Base-by-base conservation (phyloP, 768 basidiomycete species). In the Rhodotorula toruloides region DNA sequence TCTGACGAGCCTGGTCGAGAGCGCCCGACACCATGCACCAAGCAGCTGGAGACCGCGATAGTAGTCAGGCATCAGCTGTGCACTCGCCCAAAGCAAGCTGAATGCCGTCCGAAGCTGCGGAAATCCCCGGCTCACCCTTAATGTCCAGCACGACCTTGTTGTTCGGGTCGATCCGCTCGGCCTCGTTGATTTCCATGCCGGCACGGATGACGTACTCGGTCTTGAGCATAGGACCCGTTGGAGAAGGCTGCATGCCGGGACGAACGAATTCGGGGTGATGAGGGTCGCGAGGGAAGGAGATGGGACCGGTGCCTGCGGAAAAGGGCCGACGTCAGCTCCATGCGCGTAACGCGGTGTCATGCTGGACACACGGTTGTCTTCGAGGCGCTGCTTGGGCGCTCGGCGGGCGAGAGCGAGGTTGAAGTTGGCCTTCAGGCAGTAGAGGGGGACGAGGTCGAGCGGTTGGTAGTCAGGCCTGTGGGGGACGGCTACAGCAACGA, bases 381-480 rank as follows among this genome's bases (percentile, higher is more conserved):
- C 74, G 3, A 94, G 77, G 31, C 88, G 81, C 4, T 87, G 74
- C 74, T 93, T 96, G 1, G 94, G 94, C 17, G 92, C 92, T 58
- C 83, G 83, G 29, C 88, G 84, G 1, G 91, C 88, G 73, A 85
- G 82, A 4, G 87, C 85, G 63, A 97, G 82, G 63, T 88, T 85
- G 54, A 94, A 83, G 78, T 91, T 92, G 6, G 91, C 92, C 19
- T 92, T 82, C 50, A 97, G 80, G 25, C 87, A 84, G 74, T 88
- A 87, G 70, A 91, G 83, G 17, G 89, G 87, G 2, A 86, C 83
- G 68, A 64, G 47, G 50, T 56, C 68, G 84, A 83, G 13, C 80
- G 69, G 29, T 55, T 53, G 16, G 52, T 73, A 71, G 63, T 34
- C 74, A 63, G 63, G 81, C 76, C 16, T 80, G 79, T 25, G 59